A percentile compares a stretch with the other conserved stretches of the same genome.
These are phyloP conservation scores for Sclerotiophoma versabilis DNA, from an alignment of 2,329 filamentous ascomycete species.

Conservation along the genomic window DNA sequence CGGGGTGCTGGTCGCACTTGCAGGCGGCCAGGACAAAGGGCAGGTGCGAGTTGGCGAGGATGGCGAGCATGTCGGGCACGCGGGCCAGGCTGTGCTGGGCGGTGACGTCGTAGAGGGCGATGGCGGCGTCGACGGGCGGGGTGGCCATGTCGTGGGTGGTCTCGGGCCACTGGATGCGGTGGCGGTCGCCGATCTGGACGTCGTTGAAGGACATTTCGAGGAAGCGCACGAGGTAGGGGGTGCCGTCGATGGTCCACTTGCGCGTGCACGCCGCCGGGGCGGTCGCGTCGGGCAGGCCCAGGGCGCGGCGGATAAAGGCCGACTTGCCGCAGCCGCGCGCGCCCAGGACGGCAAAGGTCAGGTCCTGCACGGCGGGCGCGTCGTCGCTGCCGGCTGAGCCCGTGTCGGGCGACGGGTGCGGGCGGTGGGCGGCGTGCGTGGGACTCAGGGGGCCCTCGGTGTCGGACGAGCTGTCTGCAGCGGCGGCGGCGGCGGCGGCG, in stretches of 20 bases:
- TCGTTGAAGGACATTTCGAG: conserved; percentile 63
- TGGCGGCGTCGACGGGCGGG: conserved; percentile 79
- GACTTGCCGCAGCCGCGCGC: conserved; percentile 64
- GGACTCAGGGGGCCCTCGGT: conserved; percentile 50
- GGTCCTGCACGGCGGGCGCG: conserved; percentile 54
- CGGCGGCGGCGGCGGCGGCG: conserved; percentile 25
- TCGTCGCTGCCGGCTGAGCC: conserved; percentile 39
- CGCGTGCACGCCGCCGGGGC: conserved; percentile 55
- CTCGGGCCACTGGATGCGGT: conserved; percentile 64
- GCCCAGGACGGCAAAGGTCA: conserved; percentile 67
- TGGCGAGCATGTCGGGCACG: conserved; percentile 76
- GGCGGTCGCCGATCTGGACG: conserved; percentile 59
- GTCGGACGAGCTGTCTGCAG: conserved; percentile 43
- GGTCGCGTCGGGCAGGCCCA: conserved; percentile 59
- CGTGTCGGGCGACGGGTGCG: conserved; percentile 28
- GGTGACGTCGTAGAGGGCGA: conserved; percentile 88
- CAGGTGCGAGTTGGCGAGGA: conserved; percentile 73
- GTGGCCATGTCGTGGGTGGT: conserved; percentile 69
- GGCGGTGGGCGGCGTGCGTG: conserved; percentile 39
- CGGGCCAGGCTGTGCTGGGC: conserved; percentile 76
- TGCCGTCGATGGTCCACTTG: conserved; percentile 64
- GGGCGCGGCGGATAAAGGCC: conserved; percentile 64
- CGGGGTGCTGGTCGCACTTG: conserved; percentile 83
- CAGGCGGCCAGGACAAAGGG: conserved; percentile 84
- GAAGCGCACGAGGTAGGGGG: conserved; percentile 63